A percentile compares a stretch with the other conserved stretches of the same genome.
Evolutionary conservation across 2,329 filamentous ascomycete species (phyloP).

Genomic region (Ciborinia camelliae): DNA sequence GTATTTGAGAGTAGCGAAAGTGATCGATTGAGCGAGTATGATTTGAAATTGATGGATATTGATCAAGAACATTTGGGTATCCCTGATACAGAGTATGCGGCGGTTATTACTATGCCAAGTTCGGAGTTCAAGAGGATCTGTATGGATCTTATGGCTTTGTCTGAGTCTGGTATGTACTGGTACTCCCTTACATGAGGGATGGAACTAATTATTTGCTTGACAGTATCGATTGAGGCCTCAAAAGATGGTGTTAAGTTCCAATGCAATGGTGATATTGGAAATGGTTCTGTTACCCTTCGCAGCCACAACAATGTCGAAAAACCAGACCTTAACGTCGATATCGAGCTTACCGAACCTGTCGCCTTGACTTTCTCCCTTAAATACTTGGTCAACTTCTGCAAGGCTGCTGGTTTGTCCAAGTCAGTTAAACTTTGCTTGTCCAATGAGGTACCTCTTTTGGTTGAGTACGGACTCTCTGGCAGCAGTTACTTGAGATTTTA

Average conservation of each 20-base stretch:
- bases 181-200: neutral
- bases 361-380: slow-evolving; percentile 96
- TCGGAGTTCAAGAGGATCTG: slow-evolving; percentile 93
- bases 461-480: slow-evolving; percentile 80
- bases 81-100: slow-evolving; percentile 96
- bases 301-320: slow-evolving; percentile 88
- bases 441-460: slow-evolving; percentile 91
- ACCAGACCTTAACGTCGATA: slow-evolving; percentile 78
- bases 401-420: slow-evolving; percentile 79
- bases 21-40: slow-evolving; percentile 96
- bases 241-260: slow-evolving; percentile 98
- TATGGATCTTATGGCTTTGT: slow-evolving; percentile 85
- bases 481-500: slow-evolving; percentile 95
- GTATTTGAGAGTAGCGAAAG: slow-evolving; percentile 87
- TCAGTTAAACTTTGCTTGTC: slow-evolving; percentile 91
- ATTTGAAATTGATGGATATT: slow-evolving; percentile 99
- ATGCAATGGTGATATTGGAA: slow-evolving; percentile 92
- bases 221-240: slow-evolving; percentile 90
- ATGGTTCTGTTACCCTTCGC: slow-evolving; percentile 87
- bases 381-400: slow-evolving; percentile 99
- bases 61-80: slow-evolving; percentile 99
- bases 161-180: slow-evolving; percentile 76
- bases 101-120: slow-evolving; percentile 84
- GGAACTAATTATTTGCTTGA: slow-evolving; percentile 24
- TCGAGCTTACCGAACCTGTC: slow-evolving; percentile 89